Conservation (phyloP, 805 yeast species). For the Danielia reshetovae region DNA sequence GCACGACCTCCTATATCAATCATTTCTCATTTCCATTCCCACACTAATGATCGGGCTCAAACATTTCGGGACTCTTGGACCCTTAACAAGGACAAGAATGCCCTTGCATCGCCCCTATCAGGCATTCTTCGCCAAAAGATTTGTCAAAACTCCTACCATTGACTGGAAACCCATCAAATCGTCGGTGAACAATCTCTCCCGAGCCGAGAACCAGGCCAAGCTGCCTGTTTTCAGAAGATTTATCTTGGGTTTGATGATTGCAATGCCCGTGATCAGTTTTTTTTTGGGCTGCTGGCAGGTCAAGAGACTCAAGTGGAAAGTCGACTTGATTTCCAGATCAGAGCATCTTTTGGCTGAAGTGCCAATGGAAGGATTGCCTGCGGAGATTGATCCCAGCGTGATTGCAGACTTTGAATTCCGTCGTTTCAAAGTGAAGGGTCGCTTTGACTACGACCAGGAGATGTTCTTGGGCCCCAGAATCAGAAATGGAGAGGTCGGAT, state of each 20-base stretch:
- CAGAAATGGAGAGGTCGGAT: conserved; percentile 66
- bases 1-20: no score
- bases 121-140: conserved; percentile 3
- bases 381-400: conserved; percentile 56
- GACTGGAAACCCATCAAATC: conserved; percentile 83
- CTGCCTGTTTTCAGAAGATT: conserved; percentile 34
- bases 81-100: no score
- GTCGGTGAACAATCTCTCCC: conserved; percentile 29
- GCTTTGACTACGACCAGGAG: conserved; percentile 79
- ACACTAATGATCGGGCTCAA: no score
- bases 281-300: conserved; percentile 94
- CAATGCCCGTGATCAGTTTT: conserved; percentile 87
- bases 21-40: no score
- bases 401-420: conserved; percentile 78
- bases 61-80: no score
- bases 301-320: conserved; percentile 82
- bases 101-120: no score
- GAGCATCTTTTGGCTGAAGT: conserved; percentile 77
- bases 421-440: conserved; percentile 70
- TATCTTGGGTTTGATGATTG: conserved; percentile 45
- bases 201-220: conserved; percentile 37
- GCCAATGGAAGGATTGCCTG: conserved; percentile 66
- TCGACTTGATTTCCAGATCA: conserved; percentile 70
- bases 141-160: conserved; percentile 59
- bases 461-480: conserved; percentile 89